A percentile compares a stretch with the other conserved stretches of the same genome.
These are phyloP conservation scores for Sarocladium brachiariae DNA, from an alignment of 2,329 filamentous ascomycete genomes.

Conservation along the genomic window DNA sequence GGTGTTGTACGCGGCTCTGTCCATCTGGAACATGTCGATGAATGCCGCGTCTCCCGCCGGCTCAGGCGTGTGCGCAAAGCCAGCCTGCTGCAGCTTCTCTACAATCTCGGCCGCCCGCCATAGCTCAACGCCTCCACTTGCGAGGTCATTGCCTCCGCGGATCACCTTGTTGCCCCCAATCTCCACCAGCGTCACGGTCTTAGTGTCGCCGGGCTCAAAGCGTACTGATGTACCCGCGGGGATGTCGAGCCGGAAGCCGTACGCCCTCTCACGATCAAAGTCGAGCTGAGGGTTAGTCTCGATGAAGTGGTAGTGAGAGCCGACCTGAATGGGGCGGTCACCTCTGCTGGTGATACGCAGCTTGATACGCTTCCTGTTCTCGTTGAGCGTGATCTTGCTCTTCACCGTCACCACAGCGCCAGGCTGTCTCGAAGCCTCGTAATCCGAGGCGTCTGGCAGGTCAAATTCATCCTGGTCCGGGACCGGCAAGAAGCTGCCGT, in stretches of 20 bases:
- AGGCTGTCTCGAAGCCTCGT: constrained; percentile 61
- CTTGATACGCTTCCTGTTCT: constrained; percentile 63
- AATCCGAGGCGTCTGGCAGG: constrained; percentile 55
- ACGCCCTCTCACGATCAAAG: constrained; percentile 77
- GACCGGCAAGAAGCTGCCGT: constrained; percentile 83
- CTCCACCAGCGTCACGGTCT: constrained; percentile 83
- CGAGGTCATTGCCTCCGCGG: constrained; percentile 75
- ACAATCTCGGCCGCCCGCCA: constrained; percentile 60
- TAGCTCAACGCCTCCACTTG: constrained; percentile 63
- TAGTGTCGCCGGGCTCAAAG: constrained; percentile 89
- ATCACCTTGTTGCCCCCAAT: constrained; percentile 78
- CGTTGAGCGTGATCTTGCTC: constrained; percentile 49
- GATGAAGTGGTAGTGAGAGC: constrained; percentile 93
- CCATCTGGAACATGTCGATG: constrained; percentile 62
- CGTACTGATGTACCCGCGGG: constrained; percentile 85
- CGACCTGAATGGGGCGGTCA: constrained; percentile 85
- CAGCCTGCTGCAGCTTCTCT: constrained; percentile 57
- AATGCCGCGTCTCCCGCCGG: constrained; percentile 43
- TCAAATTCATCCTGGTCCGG: constrained; percentile 63
- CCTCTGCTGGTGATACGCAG: constrained; percentile 79
- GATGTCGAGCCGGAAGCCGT: constrained; percentile 84
- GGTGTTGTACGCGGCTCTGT: constrained; percentile 67
- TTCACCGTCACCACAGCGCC: constrained; percentile 73
- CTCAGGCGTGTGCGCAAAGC: constrained; percentile 71
- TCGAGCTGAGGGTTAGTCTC: constrained; percentile 87